These are phyloP conservation scores for Paradendryphiella salina DNA, from an alignment of 2,329 filamentous ascomycete species.

Conservation along the genomic window DNA sequence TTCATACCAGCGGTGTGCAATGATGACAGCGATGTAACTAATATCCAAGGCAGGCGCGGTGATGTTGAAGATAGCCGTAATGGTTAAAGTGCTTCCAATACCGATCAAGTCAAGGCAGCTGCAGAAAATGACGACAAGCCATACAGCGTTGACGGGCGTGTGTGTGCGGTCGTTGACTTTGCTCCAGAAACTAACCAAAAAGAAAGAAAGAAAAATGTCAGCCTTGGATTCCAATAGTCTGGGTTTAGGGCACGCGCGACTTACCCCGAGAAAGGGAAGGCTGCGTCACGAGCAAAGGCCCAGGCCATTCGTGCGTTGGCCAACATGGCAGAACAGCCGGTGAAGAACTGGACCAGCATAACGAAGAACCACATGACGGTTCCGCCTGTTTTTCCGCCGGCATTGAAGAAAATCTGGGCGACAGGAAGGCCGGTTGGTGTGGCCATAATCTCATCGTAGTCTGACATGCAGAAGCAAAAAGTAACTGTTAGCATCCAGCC, in stretches of 20 bases:
- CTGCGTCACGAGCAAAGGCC: conserved; percentile 63
- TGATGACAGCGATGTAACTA: conserved; percentile 64
- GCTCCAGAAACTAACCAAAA: conserved; percentile 55
- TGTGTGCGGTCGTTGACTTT: conserved; percentile 58
- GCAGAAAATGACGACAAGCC: conserved; percentile 65
- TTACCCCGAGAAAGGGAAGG: conserved; percentile 63
- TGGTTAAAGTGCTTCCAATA: conserved; percentile 56
- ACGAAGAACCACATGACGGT: conserved; percentile 65
- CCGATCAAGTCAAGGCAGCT: conserved; percentile 56
- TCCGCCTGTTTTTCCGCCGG: conserved; percentile 60
- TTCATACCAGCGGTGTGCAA: conserved; percentile 60
- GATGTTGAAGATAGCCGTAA: conserved; percentile 55
- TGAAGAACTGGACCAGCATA: conserved; percentile 67
- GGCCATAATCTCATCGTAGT: conserved; percentile 59
- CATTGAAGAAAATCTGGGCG: conserved; percentile 62
- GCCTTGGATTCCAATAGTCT: conserved; percentile 5
- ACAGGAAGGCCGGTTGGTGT: conserved; percentile 64
- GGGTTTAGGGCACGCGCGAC: conserved; percentile 8
- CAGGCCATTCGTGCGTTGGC: conserved; percentile 66
- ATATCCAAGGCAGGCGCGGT: conserved; percentile 54
- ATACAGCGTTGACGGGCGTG: conserved; percentile 66
- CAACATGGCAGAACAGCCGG: conserved; percentile 65
- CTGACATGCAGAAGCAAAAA: conserved; percentile 64
- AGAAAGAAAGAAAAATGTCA: conserved; percentile 14
- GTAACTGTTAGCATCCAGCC: conserved; percentile 67